Evolutionary conservation across 208 protist genomes (phyloP).

Genomic region (Wallacemonas sp.): DNA sequence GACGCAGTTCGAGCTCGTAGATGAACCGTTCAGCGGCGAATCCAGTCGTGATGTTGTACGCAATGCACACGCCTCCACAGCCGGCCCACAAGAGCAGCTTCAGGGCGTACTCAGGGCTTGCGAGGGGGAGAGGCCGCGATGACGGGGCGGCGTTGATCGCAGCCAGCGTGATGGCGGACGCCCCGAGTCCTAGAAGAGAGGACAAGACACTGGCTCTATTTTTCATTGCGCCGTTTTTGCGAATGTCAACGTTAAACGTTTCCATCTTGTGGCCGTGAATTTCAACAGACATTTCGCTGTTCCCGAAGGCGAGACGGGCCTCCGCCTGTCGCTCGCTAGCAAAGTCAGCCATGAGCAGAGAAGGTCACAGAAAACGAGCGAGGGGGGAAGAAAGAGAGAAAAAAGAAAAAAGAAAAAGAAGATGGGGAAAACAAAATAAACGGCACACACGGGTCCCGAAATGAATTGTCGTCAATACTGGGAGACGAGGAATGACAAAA

Average conservation of each 20-base stretch:
- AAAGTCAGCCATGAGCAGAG: constrained; percentile 31
- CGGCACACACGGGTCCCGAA: no score
- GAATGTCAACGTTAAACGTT: constrained; percentile 84
- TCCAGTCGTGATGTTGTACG: constrained; percentile 49
- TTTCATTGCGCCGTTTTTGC: constrained; percentile 78
- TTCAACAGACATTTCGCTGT: constrained; percentile 61
- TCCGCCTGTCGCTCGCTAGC: constrained; percentile 42
- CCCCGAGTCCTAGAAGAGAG: constrained; percentile 51
- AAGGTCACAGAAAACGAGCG: constrained; percentile 17
- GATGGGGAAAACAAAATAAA: no score
- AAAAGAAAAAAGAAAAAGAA: no score
- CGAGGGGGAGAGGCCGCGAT: constrained; percentile 12
- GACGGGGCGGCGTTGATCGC: constrained; percentile 19
- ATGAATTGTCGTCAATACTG: no score
- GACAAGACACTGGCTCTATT: constrained; percentile 75
- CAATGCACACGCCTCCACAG: constrained; percentile 40
- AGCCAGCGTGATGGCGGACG: constrained; percentile 45
- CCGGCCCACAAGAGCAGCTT: constrained; percentile 41
- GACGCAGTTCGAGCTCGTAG: constrained; percentile 85
- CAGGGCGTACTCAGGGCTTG: constrained; percentile 19
- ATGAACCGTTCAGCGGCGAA: constrained; percentile 69
- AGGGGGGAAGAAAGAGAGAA: no score
- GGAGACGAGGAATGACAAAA: constrained; percentile 12
- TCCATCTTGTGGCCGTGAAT: constrained; percentile 75
- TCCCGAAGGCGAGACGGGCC: constrained; percentile 66